Base-by-base conservation (phyloP, 495 filamentous ascomycete species). In the Aspergillus homomorphus region DNA sequence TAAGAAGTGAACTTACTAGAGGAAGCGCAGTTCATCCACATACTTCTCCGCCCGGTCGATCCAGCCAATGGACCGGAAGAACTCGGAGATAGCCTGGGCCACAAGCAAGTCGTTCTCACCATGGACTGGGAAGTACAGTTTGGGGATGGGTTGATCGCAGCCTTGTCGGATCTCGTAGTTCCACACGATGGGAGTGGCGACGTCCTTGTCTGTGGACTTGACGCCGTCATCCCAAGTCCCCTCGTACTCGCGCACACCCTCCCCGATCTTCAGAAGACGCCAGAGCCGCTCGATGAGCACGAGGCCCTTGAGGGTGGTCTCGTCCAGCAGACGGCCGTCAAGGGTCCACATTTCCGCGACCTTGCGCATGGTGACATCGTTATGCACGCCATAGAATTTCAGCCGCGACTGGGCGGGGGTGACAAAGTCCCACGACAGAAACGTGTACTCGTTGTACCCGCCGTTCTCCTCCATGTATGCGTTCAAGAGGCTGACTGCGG, bases 121-220 rank as follows among this genome's bases (percentile, higher is more conserved):
- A 28, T 65, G 59, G 15, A 62, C 38, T 0, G 56, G 59, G 30
- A 65, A 52, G 38, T 65, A 65, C 24, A 61, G 38, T 48, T 65
- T 65, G n/a, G 60, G 26, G 2, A 50, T 6, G 3, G 62, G 58
- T 16, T 5, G 1, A 3, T 51, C 8, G 23, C 45, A 14, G 1
- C 59, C 58, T 1, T 12, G 16, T 0, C 53, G 43, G 20, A 61
- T 57, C 49, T 65, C 62, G 43, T 61, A 61, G 28, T 65, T 65
- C 55, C 58, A 65, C 1, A 65, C 28, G 10, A 65, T 59, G 0
- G 58, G 46, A 46, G 21, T 56, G 26, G 26, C n/a, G n/a, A n/a
- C n/a, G n/a, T n/a, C 26, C 26, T 28, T 28, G 26, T 3, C 26
- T 3, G 26, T 28, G 26, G 4, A 4, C 26, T 28, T n/a, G n/a